Evolutionary conservation across 768 basidiomycete genomes (phyloP).

Genomic region (Daedaleopsis sinensis): DNA sequence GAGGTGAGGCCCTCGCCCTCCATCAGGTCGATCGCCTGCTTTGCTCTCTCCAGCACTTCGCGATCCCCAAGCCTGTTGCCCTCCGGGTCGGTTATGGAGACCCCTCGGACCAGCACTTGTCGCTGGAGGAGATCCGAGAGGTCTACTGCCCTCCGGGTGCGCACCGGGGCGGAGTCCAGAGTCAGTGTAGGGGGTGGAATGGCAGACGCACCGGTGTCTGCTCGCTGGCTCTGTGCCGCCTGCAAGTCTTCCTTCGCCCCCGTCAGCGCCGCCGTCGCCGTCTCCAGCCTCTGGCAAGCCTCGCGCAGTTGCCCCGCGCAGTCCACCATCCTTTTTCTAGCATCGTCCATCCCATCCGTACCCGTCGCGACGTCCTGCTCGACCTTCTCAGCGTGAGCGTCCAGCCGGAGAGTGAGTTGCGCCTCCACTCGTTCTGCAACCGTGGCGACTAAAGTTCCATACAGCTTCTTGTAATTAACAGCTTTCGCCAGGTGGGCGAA

Average conservation of each 20-base stretch:
- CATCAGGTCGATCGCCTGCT: neutral
- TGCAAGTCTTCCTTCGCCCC: neutral
- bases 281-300: neutral
- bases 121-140: neutral
- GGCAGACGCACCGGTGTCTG: neutral
- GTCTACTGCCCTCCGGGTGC: conserved; percentile 4
- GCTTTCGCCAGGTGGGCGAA: neutral
- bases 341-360: neutral
- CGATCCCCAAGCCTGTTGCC: neutral
- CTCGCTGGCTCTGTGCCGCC: neutral
- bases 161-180: conserved; percentile 2
- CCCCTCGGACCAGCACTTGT: neutral
- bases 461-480: neutral
- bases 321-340: too few relatives aligned
- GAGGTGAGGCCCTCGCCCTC: neutral
- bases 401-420: neutral
- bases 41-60: neutral
- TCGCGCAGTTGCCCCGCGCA: too few relatives aligned
- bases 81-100: neutral
- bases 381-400: conserved; percentile 3
- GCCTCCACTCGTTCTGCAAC: neutral
- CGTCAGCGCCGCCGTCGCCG: neutral
- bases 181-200: neutral
- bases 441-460: neutral
- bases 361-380: neutral